These are phyloP conservation scores for Gymnopus androsaceus DNA, from an alignment of 1,284 basidiomycete genomes.

Conservation along the genomic window DNA sequence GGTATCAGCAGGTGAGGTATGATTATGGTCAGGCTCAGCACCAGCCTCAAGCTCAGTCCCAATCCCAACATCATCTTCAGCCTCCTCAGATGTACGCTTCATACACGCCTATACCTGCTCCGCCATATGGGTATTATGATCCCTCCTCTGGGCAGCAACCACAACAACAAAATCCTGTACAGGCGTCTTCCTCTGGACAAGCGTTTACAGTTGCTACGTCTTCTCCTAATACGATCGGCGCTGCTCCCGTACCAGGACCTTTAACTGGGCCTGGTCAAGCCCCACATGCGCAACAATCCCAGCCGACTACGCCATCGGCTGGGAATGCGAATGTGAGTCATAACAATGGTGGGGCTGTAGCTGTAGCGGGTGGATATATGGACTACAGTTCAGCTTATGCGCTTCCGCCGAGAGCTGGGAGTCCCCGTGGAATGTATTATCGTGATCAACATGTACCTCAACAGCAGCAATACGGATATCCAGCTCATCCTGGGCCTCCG, in stretches of 20 bases:
- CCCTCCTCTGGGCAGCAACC: not conserved
- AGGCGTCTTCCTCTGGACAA: not conserved
- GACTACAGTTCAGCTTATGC: not conserved
- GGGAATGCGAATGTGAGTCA: not conserved
- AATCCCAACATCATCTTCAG: not conserved
- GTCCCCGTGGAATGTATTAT: constrained; percentile 7
- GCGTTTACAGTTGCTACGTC: constrained; percentile 9
- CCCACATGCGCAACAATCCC: not conserved
- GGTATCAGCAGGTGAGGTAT: constrained; percentile 8
- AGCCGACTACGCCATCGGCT: not conserved
- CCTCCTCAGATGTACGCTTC: constrained; percentile 24
- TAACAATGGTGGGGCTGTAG: too few species aligned
- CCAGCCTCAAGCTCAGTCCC: constrained; percentile 21
- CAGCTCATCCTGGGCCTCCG: not conserved
- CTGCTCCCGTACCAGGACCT: not conserved
- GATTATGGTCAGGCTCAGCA: constrained; percentile 26
- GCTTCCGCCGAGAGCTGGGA: constrained; percentile 2
- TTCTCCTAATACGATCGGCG: not conserved
- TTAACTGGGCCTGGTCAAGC: constrained; percentile 1
- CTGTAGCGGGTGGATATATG: constrained; percentile 1
- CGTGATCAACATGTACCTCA: constrained; percentile 17
- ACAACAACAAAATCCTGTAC: constrained; percentile 2
- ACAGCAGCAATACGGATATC: constrained; percentile 1
- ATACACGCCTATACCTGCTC: constrained; percentile 25
- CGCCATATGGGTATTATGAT: constrained; percentile 21